phyloP scores from a whole-genome alignment of 495 filamentous ascomycete genomes.

The Neohortaea acidophila region DNA sequence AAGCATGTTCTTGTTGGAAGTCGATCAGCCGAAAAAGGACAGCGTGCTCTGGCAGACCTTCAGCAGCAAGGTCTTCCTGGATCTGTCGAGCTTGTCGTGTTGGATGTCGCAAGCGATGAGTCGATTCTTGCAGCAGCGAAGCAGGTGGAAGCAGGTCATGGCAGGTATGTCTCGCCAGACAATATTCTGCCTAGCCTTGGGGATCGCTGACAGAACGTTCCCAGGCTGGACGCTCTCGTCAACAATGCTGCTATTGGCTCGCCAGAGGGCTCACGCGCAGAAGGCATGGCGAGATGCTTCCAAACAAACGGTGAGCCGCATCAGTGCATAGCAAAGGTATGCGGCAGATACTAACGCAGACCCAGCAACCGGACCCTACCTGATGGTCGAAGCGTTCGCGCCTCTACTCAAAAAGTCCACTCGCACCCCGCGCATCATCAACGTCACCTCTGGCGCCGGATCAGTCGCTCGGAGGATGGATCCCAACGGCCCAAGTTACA shows the following conservation, averaged over 20 bases:
- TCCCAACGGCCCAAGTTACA: constrained; percentile 13
- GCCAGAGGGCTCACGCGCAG: constrained; percentile 11
- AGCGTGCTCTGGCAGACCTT: constrained; percentile 1
- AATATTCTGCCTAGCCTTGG: neutral
- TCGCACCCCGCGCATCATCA: constrained; percentile 23
- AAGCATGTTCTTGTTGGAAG: constrained; percentile 8
- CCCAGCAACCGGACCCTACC: constrained; percentile 22
- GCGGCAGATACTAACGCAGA: no score
- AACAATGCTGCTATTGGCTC: constrained; percentile 25
- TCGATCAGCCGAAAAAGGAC: constrained; percentile 7
- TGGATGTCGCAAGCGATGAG: constrained; percentile 7
- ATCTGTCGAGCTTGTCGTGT: constrained; percentile 3
- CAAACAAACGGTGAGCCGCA: no score
- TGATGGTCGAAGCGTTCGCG: constrained; percentile 27
- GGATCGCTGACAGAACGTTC: neutral
- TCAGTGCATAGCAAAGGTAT: no score
- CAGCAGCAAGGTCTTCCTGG: constrained; percentile 1
- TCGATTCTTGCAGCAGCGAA: constrained; percentile 4
- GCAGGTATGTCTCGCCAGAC: constrained; percentile 7
- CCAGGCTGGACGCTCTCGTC: constrained; percentile 23
- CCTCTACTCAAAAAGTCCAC: constrained; percentile 26
- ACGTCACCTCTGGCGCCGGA: constrained; percentile 25
- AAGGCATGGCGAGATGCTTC: constrained; percentile 19
- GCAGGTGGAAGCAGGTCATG: constrained; percentile 2
- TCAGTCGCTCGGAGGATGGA: constrained; percentile 23